Conservation (phyloP, 2,329 filamentous ascomycete genomes). For the Scorias spongiosa region DNA sequence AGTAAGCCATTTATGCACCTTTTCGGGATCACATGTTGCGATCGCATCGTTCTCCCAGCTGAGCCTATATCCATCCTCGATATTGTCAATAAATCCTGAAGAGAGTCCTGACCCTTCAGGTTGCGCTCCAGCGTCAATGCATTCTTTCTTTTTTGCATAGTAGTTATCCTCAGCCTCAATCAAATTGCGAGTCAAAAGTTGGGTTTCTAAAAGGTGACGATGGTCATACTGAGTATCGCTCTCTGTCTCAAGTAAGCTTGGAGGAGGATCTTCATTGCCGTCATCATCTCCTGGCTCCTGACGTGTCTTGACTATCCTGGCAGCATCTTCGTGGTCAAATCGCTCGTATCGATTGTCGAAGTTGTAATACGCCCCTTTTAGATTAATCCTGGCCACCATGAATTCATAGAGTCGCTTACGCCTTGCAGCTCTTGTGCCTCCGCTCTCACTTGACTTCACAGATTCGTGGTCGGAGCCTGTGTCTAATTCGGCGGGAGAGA, state of each 20-base stretch:
- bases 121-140: constrained; percentile 1
- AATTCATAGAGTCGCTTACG: too few relatives aligned
- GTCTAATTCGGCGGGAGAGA: too few relatives aligned
- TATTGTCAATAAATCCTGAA: constrained; percentile 5
- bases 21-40: neutral
- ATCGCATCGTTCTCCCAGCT: constrained; percentile 1
- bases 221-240: neutral
- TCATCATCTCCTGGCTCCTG: neutral
- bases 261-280: neutral
- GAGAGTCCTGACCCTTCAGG: constrained; percentile 1
- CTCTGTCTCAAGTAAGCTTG: neutral
- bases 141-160: neutral
- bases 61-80: constrained; percentile 2
- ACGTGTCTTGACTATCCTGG: neutral
- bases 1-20: neutral
- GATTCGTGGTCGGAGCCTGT: too few relatives aligned
- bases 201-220: neutral
- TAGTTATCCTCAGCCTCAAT: neutral
- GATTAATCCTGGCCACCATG: too few relatives aligned
- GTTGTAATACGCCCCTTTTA: neutral
- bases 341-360: neutral
- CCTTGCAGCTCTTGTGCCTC: too few relatives aligned
- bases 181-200: neutral
- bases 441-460: too few relatives aligned
- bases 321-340: neutral